Evolutionary conservation across 2,329 filamentous ascomycete genomes (phyloP).

Genomic region (Cytospora piceae): DNA sequence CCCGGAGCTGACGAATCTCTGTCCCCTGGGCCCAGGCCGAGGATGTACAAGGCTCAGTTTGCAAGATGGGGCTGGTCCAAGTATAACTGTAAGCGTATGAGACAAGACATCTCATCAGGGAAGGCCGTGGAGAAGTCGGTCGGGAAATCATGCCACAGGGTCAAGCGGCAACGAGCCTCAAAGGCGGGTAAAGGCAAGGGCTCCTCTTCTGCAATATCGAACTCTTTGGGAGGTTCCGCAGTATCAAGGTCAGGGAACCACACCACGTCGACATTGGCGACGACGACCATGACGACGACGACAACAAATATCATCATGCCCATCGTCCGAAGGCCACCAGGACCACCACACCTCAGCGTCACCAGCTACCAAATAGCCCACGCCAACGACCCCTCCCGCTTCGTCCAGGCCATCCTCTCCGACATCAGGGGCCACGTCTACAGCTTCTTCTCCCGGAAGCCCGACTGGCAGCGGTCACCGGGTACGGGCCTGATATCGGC

Average conservation of each 20-base stretch:
- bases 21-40: slow-evolving; percentile 11
- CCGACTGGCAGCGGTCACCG: slow-evolving; percentile 27
- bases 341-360: slow-evolving; percentile 9
- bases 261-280: not conserved
- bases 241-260: not conserved
- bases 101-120: slow-evolving; percentile 28
- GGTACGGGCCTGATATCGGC: slow-evolving; percentile 28
- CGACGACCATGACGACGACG: not conserved
- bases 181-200: slow-evolving; percentile 9
- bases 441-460: slow-evolving; percentile 30
- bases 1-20: not conserved
- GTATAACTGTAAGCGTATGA: slow-evolving; percentile 31
- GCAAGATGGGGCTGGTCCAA: slow-evolving; percentile 32
- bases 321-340: not conserved
- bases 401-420: slow-evolving; percentile 29
- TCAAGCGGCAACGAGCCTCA: slow-evolving; percentile 20
- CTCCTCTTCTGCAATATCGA: not conserved
- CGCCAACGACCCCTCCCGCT: slow-evolving; percentile 24
- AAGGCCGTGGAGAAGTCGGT: slow-evolving; percentile 30
- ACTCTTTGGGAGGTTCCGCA: slow-evolving; percentile 3
- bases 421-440: slow-evolving; percentile 32
- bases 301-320: not conserved
- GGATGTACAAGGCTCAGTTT: slow-evolving; percentile 33
- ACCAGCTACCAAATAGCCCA: slow-evolving; percentile 24
- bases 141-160: slow-evolving; percentile 32